These are phyloP conservation scores for Pythium scleroteichum DNA, from an alignment of 352 stramenopile species.

Conservation along the genomic window DNA sequence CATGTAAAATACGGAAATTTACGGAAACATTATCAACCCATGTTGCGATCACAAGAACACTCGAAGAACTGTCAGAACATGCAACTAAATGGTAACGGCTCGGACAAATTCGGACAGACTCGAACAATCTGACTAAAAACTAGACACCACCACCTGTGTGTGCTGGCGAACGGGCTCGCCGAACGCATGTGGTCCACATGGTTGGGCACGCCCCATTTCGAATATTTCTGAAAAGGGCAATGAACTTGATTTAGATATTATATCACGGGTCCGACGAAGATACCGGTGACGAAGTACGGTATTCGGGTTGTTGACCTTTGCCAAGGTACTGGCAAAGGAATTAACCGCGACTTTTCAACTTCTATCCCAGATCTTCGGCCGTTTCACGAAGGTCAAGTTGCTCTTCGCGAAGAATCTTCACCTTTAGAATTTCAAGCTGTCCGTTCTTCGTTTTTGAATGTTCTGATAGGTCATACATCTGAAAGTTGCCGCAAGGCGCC, in stretches of 20 bases:
- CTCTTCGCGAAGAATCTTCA: not conserved
- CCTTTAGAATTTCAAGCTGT: not conserved
- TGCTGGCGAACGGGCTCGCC: no score
- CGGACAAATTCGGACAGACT: no score
- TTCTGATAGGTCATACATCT: not conserved
- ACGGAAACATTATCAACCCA: not conserved
- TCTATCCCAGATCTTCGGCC: not conserved
- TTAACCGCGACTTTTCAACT: not conserved
- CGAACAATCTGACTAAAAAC: no score
- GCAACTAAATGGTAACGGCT: no score
- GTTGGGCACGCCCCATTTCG: no score
- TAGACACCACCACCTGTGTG: no score
- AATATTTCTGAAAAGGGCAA: no score
- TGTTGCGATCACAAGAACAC: no score
- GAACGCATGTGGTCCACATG: no score
- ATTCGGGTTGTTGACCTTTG: conserved; percentile 2
- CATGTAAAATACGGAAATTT: not conserved
- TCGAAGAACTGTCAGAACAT: no score
- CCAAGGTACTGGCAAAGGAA: not conserved
- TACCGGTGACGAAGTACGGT: conserved; percentile 4
- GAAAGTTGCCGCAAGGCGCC: not conserved
- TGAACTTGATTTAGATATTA: no score
- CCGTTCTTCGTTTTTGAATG: conserved; percentile 1
- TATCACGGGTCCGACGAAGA: conserved; percentile 10
- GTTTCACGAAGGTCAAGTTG: conserved; percentile 1